Conservation (phyloP, 2,329 filamentous ascomycete species). For the Emericellopsis atlantica region DNA sequence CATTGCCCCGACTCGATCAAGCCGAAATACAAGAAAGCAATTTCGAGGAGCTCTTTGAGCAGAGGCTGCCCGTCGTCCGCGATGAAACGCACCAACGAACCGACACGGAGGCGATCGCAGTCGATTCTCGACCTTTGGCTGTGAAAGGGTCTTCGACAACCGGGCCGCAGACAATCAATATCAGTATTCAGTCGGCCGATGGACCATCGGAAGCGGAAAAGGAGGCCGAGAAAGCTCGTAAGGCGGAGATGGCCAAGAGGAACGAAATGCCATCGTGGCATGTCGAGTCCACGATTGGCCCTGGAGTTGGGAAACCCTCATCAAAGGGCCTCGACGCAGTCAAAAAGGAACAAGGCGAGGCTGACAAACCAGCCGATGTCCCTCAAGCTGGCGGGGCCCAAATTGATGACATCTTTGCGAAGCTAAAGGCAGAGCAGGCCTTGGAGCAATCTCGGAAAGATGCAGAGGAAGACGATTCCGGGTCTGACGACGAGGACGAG, state of each 20-base stretch:
- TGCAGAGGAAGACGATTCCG: slow-evolving; percentile 2
- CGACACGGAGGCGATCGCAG: slow-evolving; percentile 44
- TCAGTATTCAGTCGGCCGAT: slow-evolving; percentile 54
- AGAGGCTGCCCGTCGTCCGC: slow-evolving; percentile 50
- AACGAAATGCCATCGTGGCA: slow-evolving; percentile 64
- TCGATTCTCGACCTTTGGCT: slow-evolving; percentile 45
- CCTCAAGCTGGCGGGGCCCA: slow-evolving; percentile 16
- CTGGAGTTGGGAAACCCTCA: no score
- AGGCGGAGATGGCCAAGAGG: slow-evolving; percentile 52
- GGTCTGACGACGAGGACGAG: slow-evolving; percentile 11
- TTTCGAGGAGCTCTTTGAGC: slow-evolving; percentile 56
- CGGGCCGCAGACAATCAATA: slow-evolving; percentile 55
- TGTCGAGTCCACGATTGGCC: slow-evolving; percentile 49
- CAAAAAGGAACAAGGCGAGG: slow-evolving; percentile 38
- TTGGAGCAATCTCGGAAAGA: slow-evolving; percentile 23
- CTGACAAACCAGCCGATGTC: slow-evolving; percentile 19
- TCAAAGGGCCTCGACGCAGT: slow-evolving; percentile 30
- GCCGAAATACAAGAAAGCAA: slow-evolving; percentile 61
- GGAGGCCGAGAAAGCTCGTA: slow-evolving; percentile 49
- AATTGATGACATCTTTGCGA: slow-evolving; percentile 56
- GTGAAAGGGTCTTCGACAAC: slow-evolving; percentile 57
- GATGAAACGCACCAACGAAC: slow-evolving; percentile 55
- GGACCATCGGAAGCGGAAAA: slow-evolving; percentile 56
- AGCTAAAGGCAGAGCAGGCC: slow-evolving; percentile 48
- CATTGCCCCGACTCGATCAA: slow-evolving; percentile 67